Evolutionary conservation across 2,329 filamentous ascomycete genomes (phyloP).

Genomic region (Apiospora hydei): DNA sequence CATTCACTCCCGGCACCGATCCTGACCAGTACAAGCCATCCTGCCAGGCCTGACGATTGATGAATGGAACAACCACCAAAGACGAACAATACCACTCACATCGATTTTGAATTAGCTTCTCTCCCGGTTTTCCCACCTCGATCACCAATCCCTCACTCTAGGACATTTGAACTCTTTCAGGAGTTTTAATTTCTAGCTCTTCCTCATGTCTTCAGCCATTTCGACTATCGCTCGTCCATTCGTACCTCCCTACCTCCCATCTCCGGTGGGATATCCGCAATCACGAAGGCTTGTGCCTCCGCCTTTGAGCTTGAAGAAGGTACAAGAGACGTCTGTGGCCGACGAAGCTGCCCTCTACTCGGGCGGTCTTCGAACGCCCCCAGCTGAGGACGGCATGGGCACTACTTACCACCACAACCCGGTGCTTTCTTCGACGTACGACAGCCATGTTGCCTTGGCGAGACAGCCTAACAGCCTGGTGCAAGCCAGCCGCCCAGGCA

Average conservation of each 20-base stretch:
- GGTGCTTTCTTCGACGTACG: slow-evolving; percentile 53
- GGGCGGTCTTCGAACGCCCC: slow-evolving; percentile 58
- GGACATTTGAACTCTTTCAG: slow-evolving; percentile 15
- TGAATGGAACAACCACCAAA: slow-evolving; percentile 6
- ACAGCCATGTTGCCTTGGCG: slow-evolving; percentile 51
- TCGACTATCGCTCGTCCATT: slow-evolving; percentile 36
- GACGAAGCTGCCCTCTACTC: slow-evolving; percentile 38
- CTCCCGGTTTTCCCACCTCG: neutral
- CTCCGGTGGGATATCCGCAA: slow-evolving; percentile 32
- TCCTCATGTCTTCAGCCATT: slow-evolving; percentile 41
- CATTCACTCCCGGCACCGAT: slow-evolving; percentile 4
- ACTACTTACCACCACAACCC: slow-evolving; percentile 55
- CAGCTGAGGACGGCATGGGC: slow-evolving; percentile 59
- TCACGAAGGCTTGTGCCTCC: slow-evolving; percentile 31
- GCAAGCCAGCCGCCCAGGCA: slow-evolving; percentile 44
- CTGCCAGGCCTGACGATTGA: slow-evolving; percentile 4
- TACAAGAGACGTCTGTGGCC: slow-evolving; percentile 32
- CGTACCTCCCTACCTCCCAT: slow-evolving; percentile 38
- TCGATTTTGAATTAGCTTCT: neutral
- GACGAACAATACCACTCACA: neutral
- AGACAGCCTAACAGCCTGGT: slow-evolving; percentile 47
- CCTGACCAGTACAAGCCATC: neutral
- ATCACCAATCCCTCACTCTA: neutral
- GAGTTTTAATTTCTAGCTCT: neutral
- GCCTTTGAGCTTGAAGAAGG: slow-evolving; percentile 33